Percentiles rank a stretch among this genome's conserved stretches.
These are phyloP conservation scores for Chenopodium quinoa DNA, from an alignment of 148 eudicot species.

Conservation along the genomic window DNA sequence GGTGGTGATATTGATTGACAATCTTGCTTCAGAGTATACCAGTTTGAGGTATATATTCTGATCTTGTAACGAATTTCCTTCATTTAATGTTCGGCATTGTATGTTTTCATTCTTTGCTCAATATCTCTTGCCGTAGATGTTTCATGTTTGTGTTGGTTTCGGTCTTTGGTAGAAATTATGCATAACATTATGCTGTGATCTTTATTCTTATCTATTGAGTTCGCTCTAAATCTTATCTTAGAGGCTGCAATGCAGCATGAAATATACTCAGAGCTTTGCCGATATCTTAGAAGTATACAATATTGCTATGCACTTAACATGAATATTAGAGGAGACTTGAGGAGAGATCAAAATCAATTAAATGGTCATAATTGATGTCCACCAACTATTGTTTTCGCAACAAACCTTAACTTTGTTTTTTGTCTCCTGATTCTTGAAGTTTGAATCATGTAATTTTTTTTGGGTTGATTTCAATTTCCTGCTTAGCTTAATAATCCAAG, in stretches of 20 bases:
- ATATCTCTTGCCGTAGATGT: neutral
- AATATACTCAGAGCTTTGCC: neutral
- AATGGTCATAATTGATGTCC: too few relatives aligned
- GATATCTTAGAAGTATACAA: neutral
- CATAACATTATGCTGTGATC: neutral
- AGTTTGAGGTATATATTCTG: constrained; percentile 10
- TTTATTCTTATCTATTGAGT: too few relatives aligned
- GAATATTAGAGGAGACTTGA: neutral
- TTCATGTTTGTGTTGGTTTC: neutral
- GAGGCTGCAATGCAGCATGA: neutral
- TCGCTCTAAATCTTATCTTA: too few relatives aligned
- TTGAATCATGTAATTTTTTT: neutral
- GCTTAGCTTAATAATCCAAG: too few relatives aligned
- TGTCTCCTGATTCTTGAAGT: neutral
- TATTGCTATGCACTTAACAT: neutral
- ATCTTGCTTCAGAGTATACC: neutral
- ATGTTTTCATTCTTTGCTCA: neutral
- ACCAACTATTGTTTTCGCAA: too few relatives aligned
- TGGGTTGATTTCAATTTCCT: too few relatives aligned
- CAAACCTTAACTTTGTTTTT: too few relatives aligned
- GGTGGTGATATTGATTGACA: neutral
- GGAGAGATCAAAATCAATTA: neutral
- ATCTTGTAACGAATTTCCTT: neutral
- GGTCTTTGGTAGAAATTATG: neutral
- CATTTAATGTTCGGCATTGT: neutral